Percentiles rank a stretch among this genome's conserved stretches.
These are phyloP conservation scores for Solanum clarkiae DNA, from an alignment of 257 asterid species.

Conservation along the genomic window DNA sequence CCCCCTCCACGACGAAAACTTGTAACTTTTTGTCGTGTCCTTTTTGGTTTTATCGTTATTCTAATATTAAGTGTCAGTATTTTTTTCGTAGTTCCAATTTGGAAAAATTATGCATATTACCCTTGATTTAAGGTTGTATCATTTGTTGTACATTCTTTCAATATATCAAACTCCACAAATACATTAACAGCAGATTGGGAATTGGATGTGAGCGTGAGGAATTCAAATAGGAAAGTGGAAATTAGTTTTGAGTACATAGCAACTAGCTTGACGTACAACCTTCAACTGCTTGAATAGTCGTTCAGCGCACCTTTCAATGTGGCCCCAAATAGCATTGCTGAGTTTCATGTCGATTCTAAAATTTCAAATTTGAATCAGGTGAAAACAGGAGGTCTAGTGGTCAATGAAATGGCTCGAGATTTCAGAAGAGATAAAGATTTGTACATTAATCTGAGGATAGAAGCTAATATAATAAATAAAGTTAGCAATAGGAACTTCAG, in stretches of 20 bases:
- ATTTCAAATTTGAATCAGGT: not conserved
- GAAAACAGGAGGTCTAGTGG: not conserved
- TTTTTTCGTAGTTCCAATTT: not conserved
- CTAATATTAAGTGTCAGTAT: not conserved
- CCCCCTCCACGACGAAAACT: not conserved
- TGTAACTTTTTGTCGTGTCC: not conserved
- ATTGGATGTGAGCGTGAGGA: not conserved
- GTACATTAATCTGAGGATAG: slow-evolving; percentile 2
- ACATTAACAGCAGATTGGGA: slow-evolving; percentile 4
- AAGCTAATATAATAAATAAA: not conserved
- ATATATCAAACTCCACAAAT: not conserved
- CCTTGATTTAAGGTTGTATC: slow-evolving; percentile 5
- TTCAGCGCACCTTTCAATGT: not conserved
- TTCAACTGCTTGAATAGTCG: not conserved
- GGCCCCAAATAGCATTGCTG: not conserved
- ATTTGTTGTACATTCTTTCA: slow-evolving; percentile 9
- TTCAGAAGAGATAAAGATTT: not conserved
- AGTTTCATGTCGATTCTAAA: not conserved
- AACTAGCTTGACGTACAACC: slow-evolving; percentile 1
- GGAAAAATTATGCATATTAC: not conserved
- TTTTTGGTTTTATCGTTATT: not conserved
- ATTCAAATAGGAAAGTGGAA: slow-evolving; percentile 1
- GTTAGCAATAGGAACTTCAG: fast-evolving
- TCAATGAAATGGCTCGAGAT: slow-evolving; percentile 4
- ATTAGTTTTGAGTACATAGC: not conserved